Base-by-base conservation (phyloP, 208 protist species). In the Acanthamoeba triangularis region DNA sequence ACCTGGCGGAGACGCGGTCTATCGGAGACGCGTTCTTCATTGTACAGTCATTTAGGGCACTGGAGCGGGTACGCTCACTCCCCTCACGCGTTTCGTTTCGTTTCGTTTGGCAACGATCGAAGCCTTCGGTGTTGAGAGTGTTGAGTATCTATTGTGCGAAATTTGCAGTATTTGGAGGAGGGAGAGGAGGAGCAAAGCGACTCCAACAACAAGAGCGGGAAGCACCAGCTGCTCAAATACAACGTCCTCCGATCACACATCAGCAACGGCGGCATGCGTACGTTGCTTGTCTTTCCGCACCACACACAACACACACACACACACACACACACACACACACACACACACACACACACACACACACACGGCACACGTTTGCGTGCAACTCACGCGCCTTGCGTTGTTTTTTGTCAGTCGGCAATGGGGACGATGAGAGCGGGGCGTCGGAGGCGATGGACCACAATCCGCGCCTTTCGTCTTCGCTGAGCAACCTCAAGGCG, bases 181-280 rank as follows among this genome's bases (percentile, higher is more conserved):
- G 74, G 74, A n/a, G 74, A 82, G 20, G 74, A 82, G 74, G 37
- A 82, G 23, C 33, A 82, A 7, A 82, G 25, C 74, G 33, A 41
- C 14, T 82, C 74, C 23, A 35, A 35, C 63, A 35, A 35, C 63
- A 82, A 82, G 18, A 82, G 30, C 41, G 74, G 74, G 35, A 82
- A 82, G 20, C 18, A 82, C 25, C 74, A 82, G n/a, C 74, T 82
- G 37, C 74, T 82, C 37, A 82, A 82, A n/a, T 82, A 82, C 74
- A 82, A 82, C 41, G 74, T 82, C 1, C 74, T 82, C n/a, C 74
- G 74, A 82, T 49, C n/a, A n/a, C 74, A 82, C 37, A 52, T 82
- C 41, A 82, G 74, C 74, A 52, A 52, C 37, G 74, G 37, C 30
- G 37, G 74, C 74, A 25, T 82, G 74, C 18, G 74, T 82, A 52